These are phyloP conservation scores for Hura crepitans DNA, from an alignment of 441 rosid species.

Conservation along the genomic window DNA sequence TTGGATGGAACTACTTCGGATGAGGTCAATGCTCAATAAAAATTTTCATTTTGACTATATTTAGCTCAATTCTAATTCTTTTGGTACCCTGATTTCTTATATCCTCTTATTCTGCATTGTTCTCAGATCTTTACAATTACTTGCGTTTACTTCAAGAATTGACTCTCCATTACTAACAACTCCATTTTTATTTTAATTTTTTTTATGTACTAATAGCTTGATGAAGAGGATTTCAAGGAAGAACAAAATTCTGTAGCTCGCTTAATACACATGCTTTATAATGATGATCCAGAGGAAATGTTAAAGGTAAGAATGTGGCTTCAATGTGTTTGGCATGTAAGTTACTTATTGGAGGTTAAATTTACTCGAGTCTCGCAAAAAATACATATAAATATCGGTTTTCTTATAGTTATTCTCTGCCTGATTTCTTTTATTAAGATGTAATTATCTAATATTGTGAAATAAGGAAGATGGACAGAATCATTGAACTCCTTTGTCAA, in stretches of 20 bases:
- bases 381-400: neutral
- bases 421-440: neutral
- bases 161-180: neutral
- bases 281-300: constrained; percentile 90
- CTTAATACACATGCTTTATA: constrained; percentile 78
- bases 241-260: constrained; percentile 94
- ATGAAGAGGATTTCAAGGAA: constrained; percentile 91
- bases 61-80: neutral
- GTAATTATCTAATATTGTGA: neutral
- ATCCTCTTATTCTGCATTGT: constrained; percentile 12
- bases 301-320: constrained; percentile 53
- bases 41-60: neutral
- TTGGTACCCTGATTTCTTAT: constrained; percentile 9
- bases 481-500: neutral
- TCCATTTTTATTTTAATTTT: neutral
- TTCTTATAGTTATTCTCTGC: neutral
- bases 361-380: constrained; percentile 1
- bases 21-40: constrained; percentile 32
- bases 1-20: constrained; percentile 64
- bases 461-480: neutral
- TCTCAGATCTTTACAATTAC: neutral
- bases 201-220: constrained; percentile 35
- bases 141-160: neutral
- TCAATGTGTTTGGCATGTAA: neutral
- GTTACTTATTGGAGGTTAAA: constrained; percentile 1